A percentile compares a stretch with the other conserved stretches of the same genome.
These are phyloP conservation scores for Epichloe typhina DNA, from an alignment of 2,329 filamentous ascomycete genomes.

Conservation along the genomic window DNA sequence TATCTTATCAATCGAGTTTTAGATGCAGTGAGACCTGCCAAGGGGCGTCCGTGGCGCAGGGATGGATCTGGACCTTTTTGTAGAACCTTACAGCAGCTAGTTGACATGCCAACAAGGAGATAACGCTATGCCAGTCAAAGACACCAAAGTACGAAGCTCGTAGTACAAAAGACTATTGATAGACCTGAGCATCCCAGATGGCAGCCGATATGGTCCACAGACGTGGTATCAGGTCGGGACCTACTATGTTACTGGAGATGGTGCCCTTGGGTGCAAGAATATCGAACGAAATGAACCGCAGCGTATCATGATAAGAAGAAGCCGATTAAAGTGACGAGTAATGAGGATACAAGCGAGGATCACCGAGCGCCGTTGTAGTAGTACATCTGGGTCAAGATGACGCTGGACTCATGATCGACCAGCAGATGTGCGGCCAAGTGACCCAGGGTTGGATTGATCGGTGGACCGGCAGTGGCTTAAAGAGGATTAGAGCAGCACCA, in stretches of 20 bases:
- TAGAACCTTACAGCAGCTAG: background rate
- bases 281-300: too few relatives aligned
- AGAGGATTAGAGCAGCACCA: background rate
- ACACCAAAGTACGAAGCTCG: background rate
- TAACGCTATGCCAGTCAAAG: background rate
- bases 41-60: slow-evolving; percentile 2
- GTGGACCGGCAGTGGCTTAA: background rate
- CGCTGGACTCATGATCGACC: too few relatives aligned
- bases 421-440: too few relatives aligned
- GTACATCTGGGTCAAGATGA: background rate
- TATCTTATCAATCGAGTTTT: slow-evolving; percentile 8
- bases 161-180: background rate
- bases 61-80: background rate
- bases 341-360: background rate
- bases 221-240: background rate
- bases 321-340: background rate
- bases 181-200: background rate
- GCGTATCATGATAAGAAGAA: too few relatives aligned
- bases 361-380: background rate
- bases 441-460: too few relatives aligned
- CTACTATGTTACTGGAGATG: too few relatives aligned
- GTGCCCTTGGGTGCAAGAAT: too few relatives aligned
- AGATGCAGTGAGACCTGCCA: slow-evolving; percentile 2
- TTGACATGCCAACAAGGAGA: background rate
- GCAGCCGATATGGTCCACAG: background rate